Base-by-base conservation (phyloP, 371 early-diverging fungal species). In the Saksenaea vasiformis region DNA sequence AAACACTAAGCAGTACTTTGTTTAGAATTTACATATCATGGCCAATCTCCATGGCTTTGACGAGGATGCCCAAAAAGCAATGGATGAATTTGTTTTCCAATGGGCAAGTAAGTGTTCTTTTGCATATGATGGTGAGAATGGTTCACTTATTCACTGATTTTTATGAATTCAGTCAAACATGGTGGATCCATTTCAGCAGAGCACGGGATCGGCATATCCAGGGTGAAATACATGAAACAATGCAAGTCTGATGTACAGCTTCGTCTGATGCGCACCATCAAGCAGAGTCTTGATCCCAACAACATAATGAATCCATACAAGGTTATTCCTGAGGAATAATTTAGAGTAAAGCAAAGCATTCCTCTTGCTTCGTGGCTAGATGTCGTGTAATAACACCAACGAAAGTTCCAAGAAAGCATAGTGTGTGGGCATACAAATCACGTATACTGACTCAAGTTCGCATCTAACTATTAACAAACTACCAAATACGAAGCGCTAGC, bases 1-100 rank as follows among this genome's bases (percentile, higher is more conserved):
- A 24, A 26, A 14, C 5, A 38, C 39, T 26, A 54, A 24, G 14
- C 7, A 15, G 14, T n/a, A n/a, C n/a, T 47, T 13, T 66, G 19
- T 17, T n/a, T 56, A 92, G 62, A 93, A 93, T 66, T 59, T 94
- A 44, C 94, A 93, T 70, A 75, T 93, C 17, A 93, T 93, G 81
- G 85, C 94, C 5, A 91, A 89, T 14, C 77, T 90, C 5, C 74
- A 82, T 13, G 64, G 63, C 14, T 84, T 81, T 60, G 77, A 79
- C 41, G 41, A 61, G 7, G 47, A 56, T 14, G 65, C 39, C 2
- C 65, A 68, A 54, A 62, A 68, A 36, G 65, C 62, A 26, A 66
- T 66, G 61, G 71, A 74, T 54, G 35, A 60, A 44, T 74, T 61
- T 66, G 80, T 95, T 3, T 94, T 90, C 65, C 83, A 91, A 67